Percentiles rank a stretch among this genome's conserved stretches.
Evolutionary conservation across 2,329 filamentous ascomycete genomes (phyloP).

Genomic region (Raffaelea ambrosiae): DNA sequence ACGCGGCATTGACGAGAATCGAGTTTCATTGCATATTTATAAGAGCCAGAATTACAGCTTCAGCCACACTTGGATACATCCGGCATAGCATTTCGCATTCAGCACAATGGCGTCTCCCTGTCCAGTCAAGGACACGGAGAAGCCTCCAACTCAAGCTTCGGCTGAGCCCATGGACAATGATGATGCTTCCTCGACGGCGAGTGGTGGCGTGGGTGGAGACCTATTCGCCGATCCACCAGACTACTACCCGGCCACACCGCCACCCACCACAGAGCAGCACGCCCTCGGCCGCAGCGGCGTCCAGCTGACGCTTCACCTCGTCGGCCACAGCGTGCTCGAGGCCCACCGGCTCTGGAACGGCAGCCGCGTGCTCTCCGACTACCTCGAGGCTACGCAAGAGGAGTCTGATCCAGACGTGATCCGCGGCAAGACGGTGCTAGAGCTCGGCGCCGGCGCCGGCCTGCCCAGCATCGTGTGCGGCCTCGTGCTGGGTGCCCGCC

Average conservation of each 20-base stretch:
- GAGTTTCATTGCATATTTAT: too few species aligned
- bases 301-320: constrained; percentile 46
- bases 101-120: too few species aligned
- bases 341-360: constrained; percentile 91
- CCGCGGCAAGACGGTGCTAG: constrained; percentile 63
- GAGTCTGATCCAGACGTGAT: constrained; percentile 33
- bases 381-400: constrained; percentile 52
- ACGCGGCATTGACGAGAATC: too few species aligned
- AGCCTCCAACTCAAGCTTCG: neutral
- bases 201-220: constrained; percentile 17
- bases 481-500: constrained; percentile 56
- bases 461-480: constrained; percentile 74
- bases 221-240: constrained; percentile 70
- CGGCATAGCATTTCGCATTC: too few species aligned
- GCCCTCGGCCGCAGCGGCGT: constrained; percentile 49
- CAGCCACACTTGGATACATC: too few species aligned
- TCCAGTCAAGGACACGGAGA: neutral
- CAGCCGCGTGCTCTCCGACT: constrained; percentile 65
- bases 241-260: constrained; percentile 70
- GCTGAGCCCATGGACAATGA: neutral
- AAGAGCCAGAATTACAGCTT: too few species aligned
- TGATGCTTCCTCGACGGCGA: neutral
- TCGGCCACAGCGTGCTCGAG: constrained; percentile 81
- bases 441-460: constrained; percentile 82
- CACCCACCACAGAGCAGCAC: constrained; percentile 66